Evolutionary conservation across 1,284 basidiomycete species (phyloP).

Genomic region (Papiliotrema terrestris): DNA sequence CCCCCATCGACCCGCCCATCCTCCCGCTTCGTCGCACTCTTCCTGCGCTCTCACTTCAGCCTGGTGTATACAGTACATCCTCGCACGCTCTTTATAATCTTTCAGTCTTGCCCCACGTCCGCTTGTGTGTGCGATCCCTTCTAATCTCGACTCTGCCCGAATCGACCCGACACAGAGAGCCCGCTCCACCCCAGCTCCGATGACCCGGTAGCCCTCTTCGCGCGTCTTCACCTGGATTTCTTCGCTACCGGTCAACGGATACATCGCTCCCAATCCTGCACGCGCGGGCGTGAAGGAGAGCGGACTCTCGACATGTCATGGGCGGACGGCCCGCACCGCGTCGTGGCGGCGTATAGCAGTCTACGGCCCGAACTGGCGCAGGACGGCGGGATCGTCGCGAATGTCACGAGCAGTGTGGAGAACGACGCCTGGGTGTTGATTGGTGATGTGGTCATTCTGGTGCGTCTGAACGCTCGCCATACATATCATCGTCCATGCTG

Average conservation of each 20-base stretch:
- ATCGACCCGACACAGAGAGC: too few relatives aligned
- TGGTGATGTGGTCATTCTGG: slow-evolving; percentile 42
- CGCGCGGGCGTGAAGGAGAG: too few relatives aligned
- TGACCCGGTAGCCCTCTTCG: background rate
- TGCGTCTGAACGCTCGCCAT: slow-evolving; percentile 11
- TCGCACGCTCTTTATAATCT: too few relatives aligned
- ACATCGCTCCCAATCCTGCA: too few relatives aligned
- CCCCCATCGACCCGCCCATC: too few relatives aligned
- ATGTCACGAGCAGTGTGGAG: slow-evolving; percentile 1
- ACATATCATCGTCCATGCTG: background rate
- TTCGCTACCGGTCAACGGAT: too few relatives aligned
- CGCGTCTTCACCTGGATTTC: background rate
- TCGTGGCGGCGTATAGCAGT: background rate
- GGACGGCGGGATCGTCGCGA: background rate
- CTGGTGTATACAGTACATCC: too few relatives aligned
- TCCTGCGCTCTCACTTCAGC: too few relatives aligned
- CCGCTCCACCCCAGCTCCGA: background rate
- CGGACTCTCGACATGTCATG: background rate
- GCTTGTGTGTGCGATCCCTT: too few relatives aligned
- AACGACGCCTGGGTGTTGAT: slow-evolving; percentile 34
- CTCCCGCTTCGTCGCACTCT: too few relatives aligned
- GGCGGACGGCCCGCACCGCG: background rate
- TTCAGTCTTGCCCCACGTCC: too few relatives aligned
- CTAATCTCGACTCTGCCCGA: too few relatives aligned
- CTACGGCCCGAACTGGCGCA: background rate